These are phyloP conservation scores for Serpula lacrymans DNA, from an alignment of 768 basidiomycete genomes.

Conservation along the genomic window DNA sequence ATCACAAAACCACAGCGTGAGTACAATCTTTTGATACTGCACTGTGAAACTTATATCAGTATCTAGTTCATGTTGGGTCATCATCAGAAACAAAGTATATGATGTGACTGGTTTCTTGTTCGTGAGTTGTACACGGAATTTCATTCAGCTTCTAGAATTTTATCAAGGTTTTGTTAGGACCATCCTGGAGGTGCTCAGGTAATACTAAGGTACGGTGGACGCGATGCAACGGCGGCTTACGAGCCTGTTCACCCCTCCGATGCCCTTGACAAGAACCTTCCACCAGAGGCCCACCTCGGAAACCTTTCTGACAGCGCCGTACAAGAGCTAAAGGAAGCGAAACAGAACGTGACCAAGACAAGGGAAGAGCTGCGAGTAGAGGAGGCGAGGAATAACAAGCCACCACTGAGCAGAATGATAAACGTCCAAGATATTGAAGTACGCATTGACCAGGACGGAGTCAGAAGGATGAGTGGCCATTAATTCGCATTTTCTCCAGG, in stretches of 20 bases:
- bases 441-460: constrained; percentile 1
- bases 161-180: constrained; percentile 37
- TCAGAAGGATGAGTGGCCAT: too few species aligned
- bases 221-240: constrained; percentile 75
- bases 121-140: constrained; percentile 32
- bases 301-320: constrained; percentile 48
- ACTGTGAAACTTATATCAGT: constrained; percentile 7
- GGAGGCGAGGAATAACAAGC: constrained; percentile 55
- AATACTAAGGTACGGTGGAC: constrained; percentile 81
- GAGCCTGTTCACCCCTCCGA: constrained; percentile 85
- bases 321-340: constrained; percentile 31
- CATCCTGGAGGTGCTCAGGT: constrained; percentile 82
- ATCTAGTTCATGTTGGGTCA: constrained; percentile 79
- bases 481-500: constrained; percentile 33
- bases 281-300: constrained; percentile 71
- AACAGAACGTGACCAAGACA: constrained; percentile 47
- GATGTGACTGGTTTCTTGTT: constrained; percentile 79
- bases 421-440: constrained; percentile 85
- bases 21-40: constrained; percentile 10
- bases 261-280: constrained; percentile 69
- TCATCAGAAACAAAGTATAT: constrained; percentile 78
- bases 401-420: constrained; percentile 66
- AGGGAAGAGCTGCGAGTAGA: constrained; percentile 70
- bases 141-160: not conserved
- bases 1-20: constrained; percentile 54